Base-by-base conservation (phyloP, 352 stramenopile species). In the Saprolegnia parasitica region DNA sequence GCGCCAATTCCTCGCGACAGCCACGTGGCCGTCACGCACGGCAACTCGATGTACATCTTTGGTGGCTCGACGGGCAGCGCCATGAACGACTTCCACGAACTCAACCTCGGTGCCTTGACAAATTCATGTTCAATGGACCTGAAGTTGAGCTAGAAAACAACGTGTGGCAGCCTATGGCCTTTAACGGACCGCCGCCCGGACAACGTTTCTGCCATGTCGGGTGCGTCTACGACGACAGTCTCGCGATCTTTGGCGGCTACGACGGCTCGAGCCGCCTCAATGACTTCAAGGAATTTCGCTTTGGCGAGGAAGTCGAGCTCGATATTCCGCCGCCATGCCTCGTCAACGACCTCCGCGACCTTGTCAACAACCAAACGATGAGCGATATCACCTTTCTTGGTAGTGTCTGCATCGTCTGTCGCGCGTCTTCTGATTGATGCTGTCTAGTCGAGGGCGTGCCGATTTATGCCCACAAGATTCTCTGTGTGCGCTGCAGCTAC, bases 61-160 rank as follows among this genome's bases (percentile, higher is more conserved):
- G 91, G 90, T n/a, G 97, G 97, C 9, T 98, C 89, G 26, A 98
- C 91, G 42, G 96, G 96, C 56, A 96, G 79, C 50, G 95, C 96
- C 20, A 98, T 99, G 87, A 99, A 98, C 76, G 97, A 99, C 77
- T 97, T 99, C 63, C 91, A 98, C 73, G 96, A 99, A 68, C 81
- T 99, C 3, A 90, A 84, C 49, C 72, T 95, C 42, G 80, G 85
- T 90, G 71, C 52, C 73, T 62, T 16, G 26, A 29, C 16, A 0
- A 45, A 5, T 6, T 56, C 2, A 1, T 46, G 13, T 40, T 20
- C 47, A 23, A 9, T 46, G 1, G 23, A 32, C 4, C 45, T 64
- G 20, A 23, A 18, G 5, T 39, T 18, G 32, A 56, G 18, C 40
- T 67, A 83, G 84, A 95, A 46, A 78, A 75, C 23, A 88, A 81